Conservation (phyloP, 345 rosid genomes). For the Salix arbutifolia region DNA sequence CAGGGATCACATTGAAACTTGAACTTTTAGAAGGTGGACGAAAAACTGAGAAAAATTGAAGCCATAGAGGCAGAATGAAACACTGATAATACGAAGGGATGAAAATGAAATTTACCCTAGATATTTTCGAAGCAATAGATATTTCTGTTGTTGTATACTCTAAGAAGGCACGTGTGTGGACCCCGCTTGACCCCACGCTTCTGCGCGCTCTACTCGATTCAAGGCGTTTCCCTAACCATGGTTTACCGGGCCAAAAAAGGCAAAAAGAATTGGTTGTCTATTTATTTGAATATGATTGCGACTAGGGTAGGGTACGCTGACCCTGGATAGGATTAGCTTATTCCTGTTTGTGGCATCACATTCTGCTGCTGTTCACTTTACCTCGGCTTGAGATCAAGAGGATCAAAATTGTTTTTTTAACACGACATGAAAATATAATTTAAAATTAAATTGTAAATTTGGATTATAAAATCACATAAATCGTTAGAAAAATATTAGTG, state of each 20-base stretch:
- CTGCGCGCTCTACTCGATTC: background rate
- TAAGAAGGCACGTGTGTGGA: background rate
- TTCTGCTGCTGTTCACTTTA: background rate
- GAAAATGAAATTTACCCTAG: background rate
- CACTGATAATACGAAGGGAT: background rate
- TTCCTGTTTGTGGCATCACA: background rate
- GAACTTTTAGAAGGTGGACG: no score
- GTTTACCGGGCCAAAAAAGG: background rate
- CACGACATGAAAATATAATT: no score
- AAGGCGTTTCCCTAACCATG: background rate
- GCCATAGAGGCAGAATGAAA: background rate
- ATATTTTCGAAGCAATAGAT: background rate
- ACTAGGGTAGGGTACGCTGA: background rate
- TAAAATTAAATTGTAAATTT: no score
- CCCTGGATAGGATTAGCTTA: background rate
- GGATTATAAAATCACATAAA: no score
- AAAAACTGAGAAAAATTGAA: background rate
- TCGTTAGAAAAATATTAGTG: no score
- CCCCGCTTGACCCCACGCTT: background rate
- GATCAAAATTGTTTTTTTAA: no score
- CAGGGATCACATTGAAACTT: background rate
- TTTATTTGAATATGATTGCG: background rate
- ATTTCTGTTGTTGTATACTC: background rate
- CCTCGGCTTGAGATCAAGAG: no score
- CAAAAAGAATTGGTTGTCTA: background rate